Base-by-base conservation (phyloP, 345 rosid species). In the Odontarrhena argentea region DNA sequence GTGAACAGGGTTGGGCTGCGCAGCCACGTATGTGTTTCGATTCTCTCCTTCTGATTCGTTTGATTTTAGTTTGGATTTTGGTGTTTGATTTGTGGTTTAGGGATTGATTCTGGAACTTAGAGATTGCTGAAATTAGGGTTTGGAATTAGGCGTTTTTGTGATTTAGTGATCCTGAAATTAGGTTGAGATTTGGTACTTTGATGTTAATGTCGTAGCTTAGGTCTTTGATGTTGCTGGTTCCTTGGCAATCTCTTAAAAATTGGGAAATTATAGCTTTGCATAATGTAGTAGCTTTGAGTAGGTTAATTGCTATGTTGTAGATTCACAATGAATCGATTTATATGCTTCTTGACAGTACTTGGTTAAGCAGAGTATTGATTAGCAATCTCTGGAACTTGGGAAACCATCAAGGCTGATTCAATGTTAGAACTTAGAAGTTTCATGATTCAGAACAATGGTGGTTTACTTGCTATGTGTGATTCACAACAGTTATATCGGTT, bases 1-100 rank as follows among this genome's bases (percentile, higher is more conserved):
- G 99, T 4, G 97, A 94, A 63, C 97, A 91, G 79, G 97, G 99
- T 9, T 94, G 99, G 99, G 99, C 99, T 5, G 97, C 99, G 6
- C 97, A 94, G 74, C 97, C 99, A n/a, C 86, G 99, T 91, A 83
- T 3, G 90, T 81, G 90, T 81, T 28, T 55, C 58, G n/a, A 37
- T 37, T 50, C 36, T 32, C 28, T 25, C 0, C 50, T 37, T 38
- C 32, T 25, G 43, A 30, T 42, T 72, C 7, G 4, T 9, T 60
- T 9, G n/a, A 24, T 9, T 49, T 48, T 30, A 1, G 12, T 3
- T 9, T 26, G 3, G 55, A n/a, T n/a, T 45, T 9, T 49, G 5
- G 41, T 26, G 12, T 18, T 30, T 48, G 53, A 71, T 32, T 55
- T 25, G 49, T 52, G 25, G 25, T 37, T 46, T 46, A 9, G 14